Evolutionary conservation across 495 filamentous ascomycete genomes (phyloP), one percentile per base, ranked within the genome.

Genomic region (Apodospora peruviana): DNA sequence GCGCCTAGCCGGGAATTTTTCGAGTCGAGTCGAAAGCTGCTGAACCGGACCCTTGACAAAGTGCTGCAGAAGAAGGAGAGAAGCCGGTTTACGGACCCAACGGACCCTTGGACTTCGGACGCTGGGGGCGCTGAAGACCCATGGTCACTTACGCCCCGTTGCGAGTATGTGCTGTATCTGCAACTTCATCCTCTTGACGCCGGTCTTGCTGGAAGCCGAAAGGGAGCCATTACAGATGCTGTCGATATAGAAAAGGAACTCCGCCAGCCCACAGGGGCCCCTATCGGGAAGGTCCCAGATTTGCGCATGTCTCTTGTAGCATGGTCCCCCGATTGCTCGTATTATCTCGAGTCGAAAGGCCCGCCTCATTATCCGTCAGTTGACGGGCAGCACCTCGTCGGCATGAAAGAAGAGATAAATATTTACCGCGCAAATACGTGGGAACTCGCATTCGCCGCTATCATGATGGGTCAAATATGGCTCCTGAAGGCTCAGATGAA

Each of bases 321-420:
- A 14, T 98, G 90, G 67, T 96, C 91, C 17, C 93, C 93, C 16
- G 91, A 96, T 61, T 98, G 93, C 62, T 88, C 85, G 8, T 91
- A 89, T 57, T 81, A 94, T 27, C 78, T 98, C n/a, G 85, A 93
- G 59, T 88, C 86, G 4, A 90, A 93, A 64, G 87, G 88, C 0
- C 80, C 87, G 2, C 88, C 90, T 4, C 76, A 84, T 16, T 89
- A 77, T 52, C 64, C 82, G 7, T 79, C 80, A 2, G 72, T 69
- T 17, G 81, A 90, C 37, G 75, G 71, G 5, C 59, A 80, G 23
- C 89, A 94, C 64, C 73, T 95, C 18, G 58, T 75, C 9, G 90
- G 93, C 0, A 75, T 82, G 20, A 96, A 97, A 59, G 69, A 84
- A 45, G 90, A 96, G 59, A 72, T 85, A 11, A 85, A 83, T 51